Evolutionary conservation across 345 rosid species (phyloP).

Genomic region (Corchorus capsularis): DNA sequence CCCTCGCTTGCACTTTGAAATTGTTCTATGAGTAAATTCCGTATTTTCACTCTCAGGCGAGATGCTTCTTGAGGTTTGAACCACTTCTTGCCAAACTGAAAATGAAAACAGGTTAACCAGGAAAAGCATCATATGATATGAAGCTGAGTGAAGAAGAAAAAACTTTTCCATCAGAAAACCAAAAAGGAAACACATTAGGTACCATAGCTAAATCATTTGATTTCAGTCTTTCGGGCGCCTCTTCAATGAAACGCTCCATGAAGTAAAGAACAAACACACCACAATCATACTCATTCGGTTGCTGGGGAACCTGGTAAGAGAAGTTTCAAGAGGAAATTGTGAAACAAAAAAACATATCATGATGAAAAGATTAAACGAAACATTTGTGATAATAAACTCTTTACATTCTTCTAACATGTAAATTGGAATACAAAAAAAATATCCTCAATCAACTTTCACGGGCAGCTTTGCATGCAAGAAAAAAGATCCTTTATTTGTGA

Average conservation of each 20-base stretch:
- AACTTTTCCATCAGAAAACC: background rate
- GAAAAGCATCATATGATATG: background rate
- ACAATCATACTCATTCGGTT: constrained; percentile 88
- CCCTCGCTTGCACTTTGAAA: constrained; percentile 38
- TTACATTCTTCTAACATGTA: background rate
- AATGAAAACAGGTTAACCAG: constrained; percentile 8
- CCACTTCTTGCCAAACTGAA: constrained; percentile 87
- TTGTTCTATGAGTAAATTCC: constrained; percentile 48
- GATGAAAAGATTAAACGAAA: background rate
- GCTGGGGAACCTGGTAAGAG: constrained; percentile 83
- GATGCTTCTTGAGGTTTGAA: constrained; percentile 90
- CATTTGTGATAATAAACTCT: background rate
- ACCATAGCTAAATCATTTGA: constrained; percentile 80
- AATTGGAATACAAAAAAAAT: background rate
- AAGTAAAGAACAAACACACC: constrained; percentile 91
- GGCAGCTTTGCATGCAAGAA: background rate
- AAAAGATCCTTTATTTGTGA: background rate
- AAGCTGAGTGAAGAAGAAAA: background rate
- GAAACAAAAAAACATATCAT: background rate
- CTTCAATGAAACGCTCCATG: constrained; percentile 80
- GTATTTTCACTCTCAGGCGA: constrained; percentile 66
- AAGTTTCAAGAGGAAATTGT: background rate
- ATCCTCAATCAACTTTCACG: background rate
- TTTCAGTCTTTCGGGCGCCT: constrained; percentile 81
- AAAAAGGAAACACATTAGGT: constrained; percentile 5